Conservation (phyloP, 768 basidiomycete genomes). For the Mrakia frigida region DNA sequence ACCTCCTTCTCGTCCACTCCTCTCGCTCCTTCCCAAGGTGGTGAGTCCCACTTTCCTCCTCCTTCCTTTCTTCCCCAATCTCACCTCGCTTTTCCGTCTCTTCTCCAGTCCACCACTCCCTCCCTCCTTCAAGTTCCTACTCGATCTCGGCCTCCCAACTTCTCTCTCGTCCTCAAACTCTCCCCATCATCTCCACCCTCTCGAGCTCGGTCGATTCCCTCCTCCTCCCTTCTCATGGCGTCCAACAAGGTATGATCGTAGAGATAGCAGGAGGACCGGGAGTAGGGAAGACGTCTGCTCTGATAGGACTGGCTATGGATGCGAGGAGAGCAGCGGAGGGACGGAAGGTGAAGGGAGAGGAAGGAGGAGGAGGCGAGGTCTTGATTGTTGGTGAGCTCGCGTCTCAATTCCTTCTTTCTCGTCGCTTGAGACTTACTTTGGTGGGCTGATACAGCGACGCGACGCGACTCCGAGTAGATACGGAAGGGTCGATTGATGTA, state of each 20-base stretch:
- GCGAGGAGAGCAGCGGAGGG: background rate
- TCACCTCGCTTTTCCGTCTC: background rate
- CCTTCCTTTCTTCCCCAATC: background rate
- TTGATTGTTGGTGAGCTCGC: constrained; percentile 8
- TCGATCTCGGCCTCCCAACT: constrained; percentile 17
- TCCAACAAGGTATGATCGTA: constrained; percentile 9
- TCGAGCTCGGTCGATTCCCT: constrained; percentile 10
- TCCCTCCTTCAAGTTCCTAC: background rate
- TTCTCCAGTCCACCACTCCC: background rate
- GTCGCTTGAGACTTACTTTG: too few species aligned
- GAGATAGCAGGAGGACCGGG: constrained; percentile 19
- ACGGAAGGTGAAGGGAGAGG: background rate
- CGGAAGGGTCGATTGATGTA: background rate
- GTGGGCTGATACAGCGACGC: too few species aligned
- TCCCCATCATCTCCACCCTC: constrained; percentile 1
- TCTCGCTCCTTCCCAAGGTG: background rate
- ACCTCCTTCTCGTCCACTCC: background rate
- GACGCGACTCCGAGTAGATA: background rate
- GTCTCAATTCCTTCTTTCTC: too few species aligned
- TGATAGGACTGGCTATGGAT: constrained; percentile 1
- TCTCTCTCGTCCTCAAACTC: background rate
- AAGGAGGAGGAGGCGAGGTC: background rate
- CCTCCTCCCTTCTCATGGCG: background rate
- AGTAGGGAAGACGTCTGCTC: background rate
- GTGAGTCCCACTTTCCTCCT: background rate